phyloP scores from a whole-genome alignment of 352 stramenopile species.

The Lagenidium giganteum region DNA sequence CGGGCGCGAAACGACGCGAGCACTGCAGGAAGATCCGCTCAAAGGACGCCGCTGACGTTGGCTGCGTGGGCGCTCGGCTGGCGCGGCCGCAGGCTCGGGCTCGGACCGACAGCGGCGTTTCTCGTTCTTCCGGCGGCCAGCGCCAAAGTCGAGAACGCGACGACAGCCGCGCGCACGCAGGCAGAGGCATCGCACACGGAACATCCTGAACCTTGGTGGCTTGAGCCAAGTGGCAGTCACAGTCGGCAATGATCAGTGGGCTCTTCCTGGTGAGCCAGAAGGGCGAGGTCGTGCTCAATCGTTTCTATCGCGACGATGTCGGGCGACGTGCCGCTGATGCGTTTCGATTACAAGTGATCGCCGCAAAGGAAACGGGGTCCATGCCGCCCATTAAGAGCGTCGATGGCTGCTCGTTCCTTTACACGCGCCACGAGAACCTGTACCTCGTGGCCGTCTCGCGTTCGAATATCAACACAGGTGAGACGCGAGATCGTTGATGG shows the following conservation, averaged over 20 bases:
- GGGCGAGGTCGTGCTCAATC: slow-evolving; percentile 77
- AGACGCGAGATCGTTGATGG: not conserved
- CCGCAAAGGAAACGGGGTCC: slow-evolving; percentile 94
- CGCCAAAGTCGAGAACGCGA: no score
- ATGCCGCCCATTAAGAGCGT: slow-evolving; percentile 94
- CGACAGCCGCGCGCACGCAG: no score
- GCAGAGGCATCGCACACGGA: no score
- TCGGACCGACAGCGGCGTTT: no score
- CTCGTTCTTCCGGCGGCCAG: no score
- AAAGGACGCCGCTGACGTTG: no score
- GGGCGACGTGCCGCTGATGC: slow-evolving; percentile 61
- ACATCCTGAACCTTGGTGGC: no score
- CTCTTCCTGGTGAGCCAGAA: slow-evolving; percentile 82
- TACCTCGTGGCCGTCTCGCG: slow-evolving; percentile 97
- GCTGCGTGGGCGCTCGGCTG: no score
- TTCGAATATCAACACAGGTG: slow-evolving; percentile 95
- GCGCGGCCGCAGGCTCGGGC: no score
- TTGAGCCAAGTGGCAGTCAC: no score
- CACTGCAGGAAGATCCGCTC: no score
- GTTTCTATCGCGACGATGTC: slow-evolving; percentile 80
- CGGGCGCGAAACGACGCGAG: no score
- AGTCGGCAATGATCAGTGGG: slow-evolving; percentile 75
- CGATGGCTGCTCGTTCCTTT: slow-evolving; percentile 97
- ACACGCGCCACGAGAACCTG: slow-evolving; percentile 96
- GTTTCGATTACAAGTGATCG: slow-evolving; percentile 89